Evolutionary conservation across 1,139 yeast species (phyloP).

Genomic region (Nakaseomyces delphensis): DNA sequence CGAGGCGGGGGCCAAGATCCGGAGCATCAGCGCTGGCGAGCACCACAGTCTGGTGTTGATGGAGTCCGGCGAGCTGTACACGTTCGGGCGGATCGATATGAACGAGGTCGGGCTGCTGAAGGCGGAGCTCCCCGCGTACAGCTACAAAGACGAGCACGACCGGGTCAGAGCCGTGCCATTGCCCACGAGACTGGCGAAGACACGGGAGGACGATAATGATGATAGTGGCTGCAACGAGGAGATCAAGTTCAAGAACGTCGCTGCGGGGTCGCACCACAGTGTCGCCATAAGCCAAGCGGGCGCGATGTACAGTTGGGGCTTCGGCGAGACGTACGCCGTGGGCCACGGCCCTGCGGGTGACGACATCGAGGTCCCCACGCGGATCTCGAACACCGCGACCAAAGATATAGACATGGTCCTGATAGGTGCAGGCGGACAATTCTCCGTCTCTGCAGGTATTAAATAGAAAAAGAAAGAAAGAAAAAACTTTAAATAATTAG

Average conservation of each 20-base stretch:
- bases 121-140: slow-evolving; percentile 52
- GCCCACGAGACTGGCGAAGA: slow-evolving; percentile 58
- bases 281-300: slow-evolving; percentile 69
- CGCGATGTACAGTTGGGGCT: slow-evolving; percentile 90
- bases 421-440: slow-evolving; percentile 93
- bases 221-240: slow-evolving; percentile 1
- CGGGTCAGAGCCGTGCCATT: slow-evolving; percentile 79
- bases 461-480: slow-evolving; percentile 17
- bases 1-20: slow-evolving; percentile 47
- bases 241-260: slow-evolving; percentile 50
- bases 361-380: slow-evolving; percentile 77
- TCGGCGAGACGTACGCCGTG: slow-evolving; percentile 90
- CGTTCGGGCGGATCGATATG: slow-evolving; percentile 92
- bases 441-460: slow-evolving; percentile 73
- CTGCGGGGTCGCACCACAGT: slow-evolving; percentile 89
- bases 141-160: slow-evolving; percentile 72
- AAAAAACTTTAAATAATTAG: background rate
- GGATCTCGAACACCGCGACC: slow-evolving; percentile 89
- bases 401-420: slow-evolving; percentile 58
- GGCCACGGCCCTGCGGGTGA: slow-evolving; percentile 92
- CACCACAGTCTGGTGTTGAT: slow-evolving; percentile 82
- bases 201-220: slow-evolving; percentile 28
- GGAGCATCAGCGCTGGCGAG: slow-evolving; percentile 77
- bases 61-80: slow-evolving; percentile 58
- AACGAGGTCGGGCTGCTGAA: slow-evolving; percentile 76